Base-by-base conservation (phyloP, 441 rosid genomes). In the Daphne laureola region DNA sequence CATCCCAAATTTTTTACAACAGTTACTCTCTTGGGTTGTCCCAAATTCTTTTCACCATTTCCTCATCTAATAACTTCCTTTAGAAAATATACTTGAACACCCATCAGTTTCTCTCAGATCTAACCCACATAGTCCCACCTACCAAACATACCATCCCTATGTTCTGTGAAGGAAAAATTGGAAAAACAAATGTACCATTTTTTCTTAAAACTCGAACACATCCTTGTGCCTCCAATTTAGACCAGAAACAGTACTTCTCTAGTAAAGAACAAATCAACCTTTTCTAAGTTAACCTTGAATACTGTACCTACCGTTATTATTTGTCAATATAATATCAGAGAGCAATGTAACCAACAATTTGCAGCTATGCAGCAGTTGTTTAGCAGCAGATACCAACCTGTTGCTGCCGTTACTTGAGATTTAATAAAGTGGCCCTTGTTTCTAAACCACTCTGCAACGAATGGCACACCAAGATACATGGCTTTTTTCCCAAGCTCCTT, bases 401-500 rank as follows among this genome's bases (percentile, higher is more conserved):
- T 89, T 56, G 96, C 98, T 51, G 98, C 98, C 47, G 95, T 92
- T 42, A 88, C 81, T 69, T 86, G 96, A 41, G 96, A 92, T 72
- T 88, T 92, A 55, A 88, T 84, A 63, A 68, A 88, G 66, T 92
- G 98, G 48, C 98, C 98, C 73, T 92, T 88, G 78, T 81, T 86
- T 72, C 98, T 83, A 72, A 92, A 83, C 98, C 98, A 92, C 75
- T 92, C 98, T 6, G 96, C 96, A 50, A 92, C 9, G 17, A 92
- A 92, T 12, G 98, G 98, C 59, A 92, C 78, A 25, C 96, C 95
- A 57, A 88, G 72, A 57, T 71, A 81, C 15, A 77, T 77, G 1
- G 82, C 87, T 71, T 88, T 92, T 73, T 88, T 92, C 49, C 98
- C 98, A 18, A 86, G 96, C 72, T 92, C 98, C 73, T 86, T 88